Evolutionary conservation across 371 early-diverging fungal genomes (phyloP).

Genomic region (Saksenaea oblongispora): DNA sequence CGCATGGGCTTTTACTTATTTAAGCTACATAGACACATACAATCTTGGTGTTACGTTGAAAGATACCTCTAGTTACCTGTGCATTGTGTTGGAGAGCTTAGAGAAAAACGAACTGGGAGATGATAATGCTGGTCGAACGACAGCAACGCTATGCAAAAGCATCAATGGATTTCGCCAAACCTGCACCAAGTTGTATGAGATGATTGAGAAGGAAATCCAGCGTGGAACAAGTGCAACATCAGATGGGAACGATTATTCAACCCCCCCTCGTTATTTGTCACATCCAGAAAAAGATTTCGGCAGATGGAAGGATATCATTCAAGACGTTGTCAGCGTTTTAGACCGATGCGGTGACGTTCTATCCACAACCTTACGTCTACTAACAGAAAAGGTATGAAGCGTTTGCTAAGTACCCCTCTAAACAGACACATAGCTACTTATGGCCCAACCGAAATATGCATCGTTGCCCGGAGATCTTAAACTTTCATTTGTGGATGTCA

Average conservation of each 20-base stretch:
- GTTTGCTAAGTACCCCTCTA: neutral
- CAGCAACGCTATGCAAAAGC: conserved; percentile 26
- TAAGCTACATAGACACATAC: conserved; percentile 9
- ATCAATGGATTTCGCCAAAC: conserved; percentile 27
- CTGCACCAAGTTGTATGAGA: conserved; percentile 17
- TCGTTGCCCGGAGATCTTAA: conserved; percentile 10
- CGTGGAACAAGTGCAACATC: neutral
- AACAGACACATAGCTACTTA: neutral
- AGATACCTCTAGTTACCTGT: conserved; percentile 21
- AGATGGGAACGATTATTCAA: neutral
- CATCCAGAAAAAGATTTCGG: conserved; percentile 5
- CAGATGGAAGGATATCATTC: neutral
- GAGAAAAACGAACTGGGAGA: conserved; percentile 1
- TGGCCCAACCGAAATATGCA: neutral
- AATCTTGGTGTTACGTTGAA: conserved; percentile 24
- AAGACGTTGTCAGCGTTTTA: conserved; percentile 8
- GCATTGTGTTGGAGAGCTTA: neutral
- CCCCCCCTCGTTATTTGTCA: neutral
- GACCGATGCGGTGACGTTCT: conserved; percentile 23
- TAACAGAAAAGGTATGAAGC: conserved; percentile 21
- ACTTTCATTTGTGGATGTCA: conserved; percentile 33
- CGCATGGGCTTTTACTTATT: neutral
- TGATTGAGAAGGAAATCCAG: conserved; percentile 13
- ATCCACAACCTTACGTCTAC: conserved; percentile 10
- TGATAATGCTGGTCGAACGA: conserved; percentile 3